Evolutionary conservation across 805 yeast species (phyloP).

Genomic region (Cyberlindnera subsufficiens): DNA sequence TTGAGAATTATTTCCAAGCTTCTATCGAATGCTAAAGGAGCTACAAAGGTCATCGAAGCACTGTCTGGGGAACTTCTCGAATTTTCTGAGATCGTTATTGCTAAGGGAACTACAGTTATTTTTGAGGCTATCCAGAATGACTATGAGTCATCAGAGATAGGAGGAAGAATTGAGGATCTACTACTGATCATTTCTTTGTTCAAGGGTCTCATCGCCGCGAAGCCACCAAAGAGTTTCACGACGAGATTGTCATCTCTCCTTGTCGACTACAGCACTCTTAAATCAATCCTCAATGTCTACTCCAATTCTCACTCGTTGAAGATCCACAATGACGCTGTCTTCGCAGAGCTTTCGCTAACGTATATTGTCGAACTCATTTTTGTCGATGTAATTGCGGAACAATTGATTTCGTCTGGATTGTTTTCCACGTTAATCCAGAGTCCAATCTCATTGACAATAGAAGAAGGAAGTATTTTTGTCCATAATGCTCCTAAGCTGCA

Average conservation of each 20-base stretch:
- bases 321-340: constrained; percentile 56
- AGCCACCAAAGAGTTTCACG: constrained; percentile 42
- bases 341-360: constrained; percentile 67
- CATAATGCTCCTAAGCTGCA: constrained; percentile 52
- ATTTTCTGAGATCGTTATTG: constrained; percentile 56
- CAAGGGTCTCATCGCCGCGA: constrained; percentile 46
- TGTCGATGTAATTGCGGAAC: constrained; percentile 58
- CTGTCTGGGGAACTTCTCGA: constrained; percentile 47
- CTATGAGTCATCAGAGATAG: constrained; percentile 31
- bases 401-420: constrained; percentile 57
- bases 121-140: constrained; percentile 55
- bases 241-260: constrained; percentile 46
- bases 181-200: constrained; percentile 58
- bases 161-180: constrained; percentile 59
- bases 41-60: constrained; percentile 37
- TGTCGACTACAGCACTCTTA: constrained; percentile 53
- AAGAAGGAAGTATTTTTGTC: constrained; percentile 56
- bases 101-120: constrained; percentile 58
- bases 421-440: constrained; percentile 67
- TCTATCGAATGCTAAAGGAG: constrained; percentile 37
- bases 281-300: constrained; percentile 57
- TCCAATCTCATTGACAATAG: constrained; percentile 61
- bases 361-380: constrained; percentile 65
- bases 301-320: constrained; percentile 60
- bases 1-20: constrained; percentile 50